Evolutionary conservation across 2,329 filamentous ascomycete genomes (phyloP), one percentile per base, ranked within the genome.

Genomic region (Volutella citrinella): DNA sequence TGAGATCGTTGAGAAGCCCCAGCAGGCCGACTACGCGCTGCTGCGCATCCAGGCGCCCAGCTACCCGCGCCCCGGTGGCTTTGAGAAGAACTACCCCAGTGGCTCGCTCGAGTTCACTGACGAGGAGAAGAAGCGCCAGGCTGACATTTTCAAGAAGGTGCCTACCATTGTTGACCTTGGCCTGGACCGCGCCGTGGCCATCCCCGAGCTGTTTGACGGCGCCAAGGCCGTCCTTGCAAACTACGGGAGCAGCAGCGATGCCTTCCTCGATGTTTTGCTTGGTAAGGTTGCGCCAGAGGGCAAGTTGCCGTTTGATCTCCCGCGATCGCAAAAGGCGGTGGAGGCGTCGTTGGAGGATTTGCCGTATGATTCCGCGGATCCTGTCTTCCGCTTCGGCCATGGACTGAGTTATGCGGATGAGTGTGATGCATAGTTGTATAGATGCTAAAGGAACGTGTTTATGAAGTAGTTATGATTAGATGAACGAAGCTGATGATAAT

Each of bases 111-210:
- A 68, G 35, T 69, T 64, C 40, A 56, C 59, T 10, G 43, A 49
- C 14, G 49, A 46, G 0, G 51, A 54, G 15, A 55, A 55, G 28
- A 42, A 30, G 4, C 42, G 47, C 8, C 46, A 55, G 12, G 50
- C 51, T 6, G 39, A 45, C 24, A 66, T 70, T 31, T 68, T 61
- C 47, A 21, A 38, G 10, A 53, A 58, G 0, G 59, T 66, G 0
- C 62, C 64, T 0, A 66, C 64, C 3, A 56, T 69, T 5, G 64
- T 70, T 2, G 67, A 70, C 31, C 58, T 69, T n/a, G 61, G 60
- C 14, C 52, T 69, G 7, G 64, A 67, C 33, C 59, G 66, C 1
- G 61, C 66, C 0, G 64, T 64, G 0, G 64, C 59, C 0, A 51
- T 72, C 1, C 63, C 66, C 0, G 65, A 69, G 22, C 43, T 71